phyloP scores from a whole-genome alignment of 768 basidiomycete species.

The Podaxis mareebaensis region DNA sequence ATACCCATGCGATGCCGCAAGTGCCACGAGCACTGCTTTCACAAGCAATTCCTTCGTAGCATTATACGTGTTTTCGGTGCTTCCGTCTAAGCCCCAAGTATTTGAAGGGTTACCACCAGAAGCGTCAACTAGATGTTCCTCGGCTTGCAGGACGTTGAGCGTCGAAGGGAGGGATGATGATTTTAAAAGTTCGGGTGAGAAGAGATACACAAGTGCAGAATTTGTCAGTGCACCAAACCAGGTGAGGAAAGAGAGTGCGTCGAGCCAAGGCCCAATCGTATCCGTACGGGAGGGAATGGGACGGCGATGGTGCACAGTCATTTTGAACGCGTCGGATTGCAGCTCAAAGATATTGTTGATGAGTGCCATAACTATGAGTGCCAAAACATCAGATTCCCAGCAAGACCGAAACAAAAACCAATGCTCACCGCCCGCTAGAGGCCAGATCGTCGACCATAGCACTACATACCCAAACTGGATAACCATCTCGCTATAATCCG shows the following conservation, averaged over 20 bases:
- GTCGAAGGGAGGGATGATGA: slow-evolving; percentile 15
- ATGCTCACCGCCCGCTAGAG: slow-evolving; percentile 72
- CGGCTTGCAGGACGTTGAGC: slow-evolving; percentile 22
- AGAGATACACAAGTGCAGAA: slow-evolving; percentile 88
- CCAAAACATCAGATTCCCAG: slow-evolving; percentile 1
- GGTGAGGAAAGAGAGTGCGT: slow-evolving; percentile 81
- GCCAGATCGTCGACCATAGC: slow-evolving; percentile 94
- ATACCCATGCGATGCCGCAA: slow-evolving; percentile 88
- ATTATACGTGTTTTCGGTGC: slow-evolving; percentile 24
- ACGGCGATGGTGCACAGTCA: slow-evolving; percentile 79
- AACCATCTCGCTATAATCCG: slow-evolving; percentile 96
- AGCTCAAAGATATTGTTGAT: slow-evolving; percentile 93
- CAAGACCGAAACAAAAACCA: slow-evolving; percentile 1
- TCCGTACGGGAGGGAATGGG: slow-evolving; percentile 88
- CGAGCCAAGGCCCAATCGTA: slow-evolving; percentile 93
- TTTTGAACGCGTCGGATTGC: slow-evolving; percentile 94
- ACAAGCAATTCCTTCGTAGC: slow-evolving; percentile 54
- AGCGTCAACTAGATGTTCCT: slow-evolving; percentile 24
- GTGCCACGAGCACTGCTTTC: slow-evolving; percentile 70
- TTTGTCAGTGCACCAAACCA: slow-evolving; percentile 91
- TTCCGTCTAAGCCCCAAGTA: slow-evolving; percentile 26
- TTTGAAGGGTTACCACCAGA: slow-evolving; percentile 15
- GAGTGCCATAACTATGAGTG: slow-evolving; percentile 65
- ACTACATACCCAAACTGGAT: slow-evolving; percentile 93
- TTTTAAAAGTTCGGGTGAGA: slow-evolving; percentile 40